A percentile compares a stretch with the other conserved stretches of the same genome.
These are phyloP conservation scores for Sisymbrium altissimum DNA, from an alignment of 345 rosid species.

Conservation along the genomic window DNA sequence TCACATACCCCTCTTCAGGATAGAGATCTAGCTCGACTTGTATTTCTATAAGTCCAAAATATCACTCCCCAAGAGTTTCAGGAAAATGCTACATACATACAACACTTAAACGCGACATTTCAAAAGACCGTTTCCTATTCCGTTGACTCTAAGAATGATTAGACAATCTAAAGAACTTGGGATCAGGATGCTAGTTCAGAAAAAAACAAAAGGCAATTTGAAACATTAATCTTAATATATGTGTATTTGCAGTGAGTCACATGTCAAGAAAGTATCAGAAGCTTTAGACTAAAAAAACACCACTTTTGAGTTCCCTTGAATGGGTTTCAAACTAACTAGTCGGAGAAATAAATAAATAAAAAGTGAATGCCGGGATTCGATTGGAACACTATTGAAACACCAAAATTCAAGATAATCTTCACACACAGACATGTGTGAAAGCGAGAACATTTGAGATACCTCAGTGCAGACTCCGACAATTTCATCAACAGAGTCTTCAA, in stretches of 20 bases:
- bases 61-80: not conserved
- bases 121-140: not conserved
- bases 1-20: not conserved
- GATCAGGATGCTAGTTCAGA: not conserved
- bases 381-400: not conserved
- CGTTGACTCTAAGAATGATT: not conserved
- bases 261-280: not conserved
- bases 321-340: not conserved
- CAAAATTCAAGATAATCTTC: not conserved
- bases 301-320: not conserved
- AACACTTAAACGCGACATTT: not conserved
- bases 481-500: conserved; percentile 64
- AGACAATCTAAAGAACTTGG: not conserved
- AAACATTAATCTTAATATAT: too few relatives aligned
- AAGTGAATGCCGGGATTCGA: not conserved
- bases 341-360: not conserved
- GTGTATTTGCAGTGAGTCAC: not conserved
- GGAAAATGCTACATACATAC: not conserved
- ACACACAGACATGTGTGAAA: not conserved
- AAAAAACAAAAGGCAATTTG: not conserved
- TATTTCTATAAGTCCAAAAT: too few relatives aligned
- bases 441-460: conserved; percentile 38
- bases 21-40: not conserved
- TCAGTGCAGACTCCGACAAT: conserved; percentile 75
- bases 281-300: not conserved